Base-by-base conservation (phyloP, 169 alveolate genomes). In the Plasmodium fragile region DNA sequence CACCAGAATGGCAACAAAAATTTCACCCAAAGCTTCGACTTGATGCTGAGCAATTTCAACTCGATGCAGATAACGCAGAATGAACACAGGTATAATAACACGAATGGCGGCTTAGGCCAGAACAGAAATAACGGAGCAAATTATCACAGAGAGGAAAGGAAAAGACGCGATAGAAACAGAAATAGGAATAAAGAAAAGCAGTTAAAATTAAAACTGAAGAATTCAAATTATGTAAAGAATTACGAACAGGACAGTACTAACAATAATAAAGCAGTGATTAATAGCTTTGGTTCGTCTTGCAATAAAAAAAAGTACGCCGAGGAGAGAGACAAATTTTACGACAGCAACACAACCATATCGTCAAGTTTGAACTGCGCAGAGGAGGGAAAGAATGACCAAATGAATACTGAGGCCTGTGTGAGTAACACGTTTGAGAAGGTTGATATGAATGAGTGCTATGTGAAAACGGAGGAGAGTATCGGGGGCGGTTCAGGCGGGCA, bases 271-370 rank as follows among this genome's bases (percentile, higher is more conserved):
- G 49, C 16, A 25, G 72, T 18, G 41, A n/a, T 32, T 45, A 83
- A 52, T 78, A 78, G 34, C 69, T 55, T 28, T 3, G 78, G n/a
- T 18, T 22, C 59, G 28, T n/a, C 59, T 49, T 84, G 73, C 49
- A 16, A 53, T 89, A 32, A 78, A 41, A 78, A 25, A 28, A 22
- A 89, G 81, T 36, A 52, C 10, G 71, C n/a, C 4, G 82, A 78
- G 16, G 83, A 59, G 13, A 32, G 69, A 39, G 43, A 55, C 30
- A 59, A 65, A 22, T 36, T 43, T 78, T 55, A 34, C 43, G 94
- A 89, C 81, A 89, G 94, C 71, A 78, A 78, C 55, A 89, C 94
- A 32, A 89, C 94, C 32, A 78, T 89, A 59, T 65, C 89, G 10
- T 65, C 94, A 55, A 89, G 87, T 30, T 59, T 89, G 36, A 65